Base-by-base conservation (phyloP, 345 rosid species). In the rapeseed (Brassica napus) region DNA sequence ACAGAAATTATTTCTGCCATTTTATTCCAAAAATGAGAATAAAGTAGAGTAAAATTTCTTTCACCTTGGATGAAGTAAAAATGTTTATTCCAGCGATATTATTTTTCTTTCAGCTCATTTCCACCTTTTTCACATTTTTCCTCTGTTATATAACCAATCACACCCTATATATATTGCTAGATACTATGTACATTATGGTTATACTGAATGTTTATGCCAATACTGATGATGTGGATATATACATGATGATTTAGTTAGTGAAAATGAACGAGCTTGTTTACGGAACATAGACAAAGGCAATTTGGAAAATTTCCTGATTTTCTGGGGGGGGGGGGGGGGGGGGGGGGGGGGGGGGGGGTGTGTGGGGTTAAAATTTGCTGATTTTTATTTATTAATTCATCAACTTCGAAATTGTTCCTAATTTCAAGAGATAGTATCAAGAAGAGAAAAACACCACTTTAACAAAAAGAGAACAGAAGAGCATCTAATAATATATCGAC, bases 401-500 rank as follows among this genome's bases (percentile, higher is more conserved):
- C 6, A 52, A 23, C 52, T 77, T 77, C n/a, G 1, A 54, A 52
- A 18, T 1, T 64, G 44, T 65, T 58, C 47, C 9, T 37, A 24
- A 54, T 15, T 49, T 69, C 7, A 65, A 78, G 61, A 23, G 26
- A 39, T 24, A 14, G 18, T 35, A 34, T 42, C 47, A 37, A 55
- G n/a, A 65, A 57, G 59, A 55, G 58, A 28, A 35, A 39, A 78
- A 65, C 24, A 57, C 30, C 18, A 66, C 37, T 72, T 78, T 34
- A 65, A 57, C 35, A 42, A 66, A 65, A 72, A 12, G 44, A 75
- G 14, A 74, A 34, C 6, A 62, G 65, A 8, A 77, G 76, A 71
- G 76, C 76, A 77, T 77, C 66, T 64, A 65, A 65, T 35, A 71
- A 35, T 55, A 72, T 57, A 31, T 65, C 30, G 44, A 79, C 69